Evolutionary conservation across 352 stramenopile species (phyloP), one percentile per base, ranked within the genome.

Genomic region (Hyaloperonospora brassicae): DNA sequence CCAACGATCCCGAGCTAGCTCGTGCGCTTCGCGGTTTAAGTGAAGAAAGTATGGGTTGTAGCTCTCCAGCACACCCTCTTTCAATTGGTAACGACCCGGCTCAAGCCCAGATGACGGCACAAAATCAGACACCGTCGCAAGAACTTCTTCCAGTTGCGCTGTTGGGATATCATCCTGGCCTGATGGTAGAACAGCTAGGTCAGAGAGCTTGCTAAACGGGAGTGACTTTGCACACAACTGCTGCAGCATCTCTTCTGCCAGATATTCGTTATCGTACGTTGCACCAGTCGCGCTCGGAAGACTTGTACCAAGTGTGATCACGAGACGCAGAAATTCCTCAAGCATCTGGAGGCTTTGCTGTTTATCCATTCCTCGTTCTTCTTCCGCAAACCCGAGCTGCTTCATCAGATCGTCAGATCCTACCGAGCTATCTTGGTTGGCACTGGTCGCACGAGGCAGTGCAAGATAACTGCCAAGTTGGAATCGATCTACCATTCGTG

Each of bases 1-100:
- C 77, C 83, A 93, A 44, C 76, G 79, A 70, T 93, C 84, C 27
- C 84, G 82, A 2, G 84, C 84, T 30, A 84, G 51, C 43, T 94
- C 84, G 47, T 94, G 84, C 9, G 78, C 61, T 64, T 94, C 84
- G 21, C 84, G 78, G 41, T 90, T 94, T 11, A 94, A 52, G 47
- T 94, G 84, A 53, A 92, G 52, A 51, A 88, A 92, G 35, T 94
- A 94, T 12, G 84, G 84, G 42, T 94, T 93, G 64, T 92, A 94
- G 25, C 67, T 62, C n/a, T 87, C 79, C 11, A 94, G 62, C 24
- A 84, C 52, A 0, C 74, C 76, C 5, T 84, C 64, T 31, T 92
- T 88, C 24, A 94, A 67, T 47, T 86, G 76, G 38, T 94, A 94
- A 12, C 83, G 73, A 9, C 84, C 84, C 1, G 84, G 75, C 34